Evolutionary conservation across 176 grass and related monocot genomes (phyloP).

Genomic region (Carex littledalei): DNA sequence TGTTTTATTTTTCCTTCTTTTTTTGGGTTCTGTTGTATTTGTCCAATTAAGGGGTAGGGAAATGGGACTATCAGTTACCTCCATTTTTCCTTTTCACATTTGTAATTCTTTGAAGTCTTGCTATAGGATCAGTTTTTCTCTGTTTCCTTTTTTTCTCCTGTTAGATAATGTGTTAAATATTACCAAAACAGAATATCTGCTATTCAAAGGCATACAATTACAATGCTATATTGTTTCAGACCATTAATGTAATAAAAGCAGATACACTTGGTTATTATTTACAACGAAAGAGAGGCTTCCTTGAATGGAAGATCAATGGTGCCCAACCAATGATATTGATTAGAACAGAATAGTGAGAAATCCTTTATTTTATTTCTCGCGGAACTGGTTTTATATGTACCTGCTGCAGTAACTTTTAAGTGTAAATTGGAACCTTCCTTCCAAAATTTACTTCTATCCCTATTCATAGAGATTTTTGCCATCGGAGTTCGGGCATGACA

Average conservation of each 20-base stretch:
- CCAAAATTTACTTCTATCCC: background rate
- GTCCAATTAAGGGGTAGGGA: background rate
- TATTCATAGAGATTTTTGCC: conserved; percentile 48
- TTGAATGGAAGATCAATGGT: background rate
- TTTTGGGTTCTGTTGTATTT: background rate
- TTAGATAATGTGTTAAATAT: background rate
- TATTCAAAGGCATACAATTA: background rate
- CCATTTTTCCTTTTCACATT: background rate
- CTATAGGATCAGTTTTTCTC: background rate
- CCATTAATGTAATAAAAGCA: background rate
- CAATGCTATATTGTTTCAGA: background rate
- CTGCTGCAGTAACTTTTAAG: background rate
- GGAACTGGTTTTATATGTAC: no score
- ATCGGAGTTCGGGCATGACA: conserved; percentile 79
- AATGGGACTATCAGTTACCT: background rate
- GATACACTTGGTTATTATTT: background rate
- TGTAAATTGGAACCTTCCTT: background rate
- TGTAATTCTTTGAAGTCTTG: background rate
- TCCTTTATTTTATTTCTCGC: no score
- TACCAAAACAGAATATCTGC: background rate
- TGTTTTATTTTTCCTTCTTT: no score
- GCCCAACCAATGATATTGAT: background rate
- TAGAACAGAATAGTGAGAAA: background rate
- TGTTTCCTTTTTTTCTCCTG: background rate
- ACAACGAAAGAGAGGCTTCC: background rate